Conservation (phyloP, 2,329 filamentous ascomycete genomes). For the Fusarium longipes region DNA sequence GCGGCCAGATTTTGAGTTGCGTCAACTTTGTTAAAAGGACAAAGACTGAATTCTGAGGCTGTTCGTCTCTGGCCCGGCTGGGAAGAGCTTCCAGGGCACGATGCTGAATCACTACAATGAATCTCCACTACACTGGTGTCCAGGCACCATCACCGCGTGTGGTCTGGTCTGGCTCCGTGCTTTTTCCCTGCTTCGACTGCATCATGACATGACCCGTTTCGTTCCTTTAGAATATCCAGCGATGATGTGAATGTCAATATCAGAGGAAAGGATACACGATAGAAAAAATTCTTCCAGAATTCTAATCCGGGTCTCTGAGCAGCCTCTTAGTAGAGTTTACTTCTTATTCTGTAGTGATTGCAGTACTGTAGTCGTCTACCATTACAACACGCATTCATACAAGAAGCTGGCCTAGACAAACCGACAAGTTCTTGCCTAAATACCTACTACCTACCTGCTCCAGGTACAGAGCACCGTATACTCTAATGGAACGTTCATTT, state of each 20-base stretch:
- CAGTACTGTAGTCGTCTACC: not conserved
- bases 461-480: too few species aligned
- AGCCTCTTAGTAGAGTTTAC: not conserved
- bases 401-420: not conserved
- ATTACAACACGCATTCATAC: not conserved
- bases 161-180: conserved; percentile 13
- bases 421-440: not conserved
- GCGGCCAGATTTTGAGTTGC: not conserved
- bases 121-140: conserved; percentile 8
- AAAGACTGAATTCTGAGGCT: not conserved
- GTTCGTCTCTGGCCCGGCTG: conserved; percentile 3
- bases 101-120: conserved; percentile 19
- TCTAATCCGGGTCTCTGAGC: too few species aligned
- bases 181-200: conserved; percentile 17
- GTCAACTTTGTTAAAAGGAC: not conserved
- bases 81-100: conserved; percentile 17
- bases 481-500: not conserved
- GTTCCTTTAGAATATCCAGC: not conserved
- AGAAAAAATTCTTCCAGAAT: not conserved
- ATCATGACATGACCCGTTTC: not conserved
- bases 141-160: not conserved
- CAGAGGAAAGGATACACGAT: not conserved
- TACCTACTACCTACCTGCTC: not conserved
- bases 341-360: not conserved
- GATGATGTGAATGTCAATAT: conserved; percentile 7